A percentile compares a stretch with the other conserved stretches of the same genome.
Evolutionary conservation across 2,329 filamentous ascomycete species (phyloP).

Genomic region (Balansia obtecta): DNA sequence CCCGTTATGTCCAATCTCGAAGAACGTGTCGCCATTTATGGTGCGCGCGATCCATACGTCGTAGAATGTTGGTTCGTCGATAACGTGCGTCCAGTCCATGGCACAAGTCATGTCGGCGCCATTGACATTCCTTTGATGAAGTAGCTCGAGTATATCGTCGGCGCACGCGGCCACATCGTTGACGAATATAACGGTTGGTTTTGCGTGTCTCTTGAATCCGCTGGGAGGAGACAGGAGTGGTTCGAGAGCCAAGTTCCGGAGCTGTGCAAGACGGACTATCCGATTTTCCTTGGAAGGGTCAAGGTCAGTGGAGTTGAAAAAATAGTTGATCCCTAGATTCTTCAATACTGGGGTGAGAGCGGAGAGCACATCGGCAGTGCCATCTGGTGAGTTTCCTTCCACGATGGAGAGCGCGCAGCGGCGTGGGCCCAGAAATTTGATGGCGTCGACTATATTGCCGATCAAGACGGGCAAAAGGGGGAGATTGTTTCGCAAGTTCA

Average conservation of each 20-base stretch:
- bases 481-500: constrained; percentile 34
- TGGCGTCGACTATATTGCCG: constrained; percentile 34
- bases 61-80: constrained; percentile 31
- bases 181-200: constrained; percentile 37
- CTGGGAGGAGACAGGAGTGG: constrained; percentile 25
- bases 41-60: constrained; percentile 43
- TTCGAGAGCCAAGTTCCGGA: constrained; percentile 39
- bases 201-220: constrained; percentile 12
- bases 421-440: constrained; percentile 34
- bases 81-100: constrained; percentile 40
- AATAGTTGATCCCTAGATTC: constrained; percentile 26
- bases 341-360: constrained; percentile 26
- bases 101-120: constrained; percentile 43
- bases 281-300: constrained; percentile 31
- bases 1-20: constrained; percentile 35
- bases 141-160: constrained; percentile 45
- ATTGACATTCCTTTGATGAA: constrained; percentile 34
- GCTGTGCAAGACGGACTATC: constrained; percentile 32
- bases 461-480: constrained; percentile 30
- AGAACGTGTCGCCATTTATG: constrained; percentile 42
- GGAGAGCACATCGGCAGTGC: constrained; percentile 34
- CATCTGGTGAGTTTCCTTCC: constrained; percentile 18
- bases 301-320: constrained; percentile 28
- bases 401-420: constrained; percentile 27
- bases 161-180: constrained; percentile 40